These are phyloP conservation scores for Arabidopsis suecica DNA, from an alignment of 345 rosid species.

Conservation along the genomic window DNA sequence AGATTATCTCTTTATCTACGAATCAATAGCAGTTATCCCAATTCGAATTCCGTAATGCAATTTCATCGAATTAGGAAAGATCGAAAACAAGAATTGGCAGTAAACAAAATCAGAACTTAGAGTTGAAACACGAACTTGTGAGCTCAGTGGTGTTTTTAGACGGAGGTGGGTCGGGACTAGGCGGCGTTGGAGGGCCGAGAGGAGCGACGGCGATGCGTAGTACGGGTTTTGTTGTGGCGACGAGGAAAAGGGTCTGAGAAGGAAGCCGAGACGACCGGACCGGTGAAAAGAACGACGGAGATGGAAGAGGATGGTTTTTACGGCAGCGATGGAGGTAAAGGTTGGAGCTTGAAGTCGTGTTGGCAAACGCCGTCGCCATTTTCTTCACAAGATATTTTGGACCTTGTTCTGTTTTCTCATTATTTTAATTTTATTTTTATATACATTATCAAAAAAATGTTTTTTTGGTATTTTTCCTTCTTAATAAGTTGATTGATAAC, in stretches of 20 bases:
- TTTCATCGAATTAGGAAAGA: not conserved
- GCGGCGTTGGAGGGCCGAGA: conserved; percentile 48
- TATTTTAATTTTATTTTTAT: not conserved
- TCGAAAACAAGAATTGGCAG: not conserved
- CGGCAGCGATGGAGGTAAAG: conserved; percentile 26
- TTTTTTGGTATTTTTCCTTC: too few relatives aligned
- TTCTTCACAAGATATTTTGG: not conserved
- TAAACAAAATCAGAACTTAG: not conserved
- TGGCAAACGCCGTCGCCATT: conserved; percentile 32
- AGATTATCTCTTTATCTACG: too few relatives aligned
- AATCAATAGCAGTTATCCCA: not conserved
- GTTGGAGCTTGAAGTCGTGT: conserved; percentile 16
- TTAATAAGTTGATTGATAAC: too few relatives aligned
- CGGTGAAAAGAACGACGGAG: not conserved
- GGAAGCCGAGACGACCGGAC: conserved; percentile 19
- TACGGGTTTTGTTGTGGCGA: conserved; percentile 2
- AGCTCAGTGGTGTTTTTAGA: conserved; percentile 29
- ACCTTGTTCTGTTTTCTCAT: not conserved
- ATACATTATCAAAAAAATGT: too few relatives aligned
- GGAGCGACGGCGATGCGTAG: conserved; percentile 46
- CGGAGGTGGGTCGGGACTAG: conserved; percentile 54
- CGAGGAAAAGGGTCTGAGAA: conserved; percentile 42
- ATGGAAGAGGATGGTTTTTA: conserved; percentile 11
- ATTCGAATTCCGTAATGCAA: not conserved
- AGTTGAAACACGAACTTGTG: conserved; percentile 44